phyloP scores from a whole-genome alignment of 495 filamentous ascomycete species.

The Penicillium steckii region DNA sequence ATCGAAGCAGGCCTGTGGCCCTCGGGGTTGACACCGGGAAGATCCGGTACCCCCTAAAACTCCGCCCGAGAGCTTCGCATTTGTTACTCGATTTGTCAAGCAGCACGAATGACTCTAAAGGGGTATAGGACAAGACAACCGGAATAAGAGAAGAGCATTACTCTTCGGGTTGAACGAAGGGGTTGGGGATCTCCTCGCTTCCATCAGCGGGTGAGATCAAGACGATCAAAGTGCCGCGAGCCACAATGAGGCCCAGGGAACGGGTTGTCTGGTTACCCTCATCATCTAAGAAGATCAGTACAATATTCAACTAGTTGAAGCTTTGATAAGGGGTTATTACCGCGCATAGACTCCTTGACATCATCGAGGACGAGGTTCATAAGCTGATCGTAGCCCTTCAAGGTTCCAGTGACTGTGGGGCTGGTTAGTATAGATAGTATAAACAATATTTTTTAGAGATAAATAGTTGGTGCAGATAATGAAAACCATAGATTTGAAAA shows the following conservation, averaged over 20 bases:
- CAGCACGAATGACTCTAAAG: not conserved
- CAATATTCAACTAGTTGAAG: slow-evolving; percentile 2
- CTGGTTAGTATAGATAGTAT: not conserved
- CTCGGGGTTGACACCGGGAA: not conserved
- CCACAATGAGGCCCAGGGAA: slow-evolving; percentile 85
- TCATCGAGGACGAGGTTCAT: slow-evolving; percentile 98
- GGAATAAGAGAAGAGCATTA: slow-evolving; percentile 15
- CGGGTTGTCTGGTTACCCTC: slow-evolving; percentile 84
- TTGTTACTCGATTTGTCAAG: not conserved
- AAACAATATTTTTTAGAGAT: slow-evolving; percentile 1
- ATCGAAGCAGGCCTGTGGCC: not conserved
- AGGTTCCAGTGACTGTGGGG: slow-evolving; percentile 69
- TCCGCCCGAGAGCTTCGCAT: not conserved
- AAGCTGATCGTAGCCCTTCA: slow-evolving; percentile 94
- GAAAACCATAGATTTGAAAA: too few species aligned
- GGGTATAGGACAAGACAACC: not conserved
- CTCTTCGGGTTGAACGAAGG: slow-evolving; percentile 74
- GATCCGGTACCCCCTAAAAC: too few species aligned
- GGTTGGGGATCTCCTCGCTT: slow-evolving; percentile 93
- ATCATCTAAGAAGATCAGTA: slow-evolving; percentile 59
- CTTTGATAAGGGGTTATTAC: slow-evolving; percentile 39
- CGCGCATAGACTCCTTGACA: slow-evolving; percentile 83
- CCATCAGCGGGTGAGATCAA: slow-evolving; percentile 91
- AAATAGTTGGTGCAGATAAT: not conserved
- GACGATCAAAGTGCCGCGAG: slow-evolving; percentile 87